phyloP scores from a whole-genome alignment of 768 basidiomycete genomes.

The Pleurotus pulmonarius region DNA sequence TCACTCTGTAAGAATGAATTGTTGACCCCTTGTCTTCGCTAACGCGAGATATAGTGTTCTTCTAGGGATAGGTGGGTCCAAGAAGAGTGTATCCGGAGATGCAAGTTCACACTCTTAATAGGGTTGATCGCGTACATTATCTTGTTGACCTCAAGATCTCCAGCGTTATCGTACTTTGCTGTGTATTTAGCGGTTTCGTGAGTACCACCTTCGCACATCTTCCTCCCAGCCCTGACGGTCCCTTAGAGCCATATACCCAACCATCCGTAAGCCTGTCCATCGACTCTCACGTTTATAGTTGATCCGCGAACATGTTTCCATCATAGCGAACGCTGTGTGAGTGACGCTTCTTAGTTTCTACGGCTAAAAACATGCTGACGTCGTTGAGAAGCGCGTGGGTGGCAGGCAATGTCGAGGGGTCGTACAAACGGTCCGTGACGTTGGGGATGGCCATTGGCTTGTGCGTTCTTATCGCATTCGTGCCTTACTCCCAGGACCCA shows the following conservation, averaged over 20 bases:
- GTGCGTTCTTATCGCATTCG: neutral
- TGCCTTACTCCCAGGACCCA: neutral
- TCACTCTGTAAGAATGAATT: conserved; percentile 49
- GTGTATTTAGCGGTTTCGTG: conserved; percentile 69
- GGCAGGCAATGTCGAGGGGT: conserved; percentile 67
- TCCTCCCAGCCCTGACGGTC: neutral
- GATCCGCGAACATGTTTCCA: too few relatives aligned
- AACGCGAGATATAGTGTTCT: conserved; percentile 15
- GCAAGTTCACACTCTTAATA: conserved; percentile 8
- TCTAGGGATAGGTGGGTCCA: conserved; percentile 21
- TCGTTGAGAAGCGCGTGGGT: conserved; percentile 57
- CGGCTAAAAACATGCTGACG: neutral
- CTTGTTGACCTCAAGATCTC: conserved; percentile 52
- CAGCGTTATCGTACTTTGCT: conserved; percentile 71
- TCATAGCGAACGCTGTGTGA: conserved; percentile 48
- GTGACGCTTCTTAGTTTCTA: conserved; percentile 11
- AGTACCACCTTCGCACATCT: conserved; percentile 22
- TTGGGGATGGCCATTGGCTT: conserved; percentile 68
- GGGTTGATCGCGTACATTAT: conserved; percentile 65
- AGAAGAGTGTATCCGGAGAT: neutral
- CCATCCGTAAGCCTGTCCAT: conserved; percentile 36
- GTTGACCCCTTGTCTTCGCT: neutral
- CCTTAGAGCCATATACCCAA: conserved; percentile 46
- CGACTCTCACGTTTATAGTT: too few relatives aligned
- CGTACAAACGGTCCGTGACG: conserved; percentile 69